phyloP scores from a whole-genome alignment of 2,329 filamentous ascomycete genomes.

The Blastomyces silverae region DNA sequence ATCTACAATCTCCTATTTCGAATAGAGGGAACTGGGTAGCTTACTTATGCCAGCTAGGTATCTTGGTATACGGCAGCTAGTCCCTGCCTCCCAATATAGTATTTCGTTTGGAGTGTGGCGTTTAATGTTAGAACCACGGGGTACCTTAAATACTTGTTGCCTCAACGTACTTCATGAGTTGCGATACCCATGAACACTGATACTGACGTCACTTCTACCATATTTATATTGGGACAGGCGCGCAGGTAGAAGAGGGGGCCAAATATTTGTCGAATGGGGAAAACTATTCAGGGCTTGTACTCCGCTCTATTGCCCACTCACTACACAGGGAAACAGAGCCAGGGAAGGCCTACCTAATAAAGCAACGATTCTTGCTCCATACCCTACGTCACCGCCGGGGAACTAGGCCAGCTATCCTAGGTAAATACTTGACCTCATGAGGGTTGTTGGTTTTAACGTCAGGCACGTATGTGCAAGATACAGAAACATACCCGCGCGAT shows the following conservation, averaged over 20 bases:
- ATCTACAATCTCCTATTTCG: slow-evolving; percentile 1
- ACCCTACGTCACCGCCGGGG: slow-evolving; percentile 1
- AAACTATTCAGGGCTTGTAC: not conserved
- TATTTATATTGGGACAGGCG: not conserved
- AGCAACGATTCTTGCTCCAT: not conserved
- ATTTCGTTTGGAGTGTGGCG: not conserved
- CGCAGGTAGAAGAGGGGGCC: not conserved
- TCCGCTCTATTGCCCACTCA: not conserved
- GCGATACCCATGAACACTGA: not conserved
- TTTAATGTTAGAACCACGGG: not conserved
- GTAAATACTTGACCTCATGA: slow-evolving; percentile 4
- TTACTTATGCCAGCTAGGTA: not conserved
- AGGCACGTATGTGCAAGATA: not conserved
- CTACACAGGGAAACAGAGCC: not conserved
- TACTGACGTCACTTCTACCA: not conserved
- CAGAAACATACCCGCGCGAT: not conserved
- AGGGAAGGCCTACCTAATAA: not conserved
- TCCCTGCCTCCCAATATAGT: not conserved
- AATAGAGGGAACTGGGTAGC: not conserved
- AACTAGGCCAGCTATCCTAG: not conserved
- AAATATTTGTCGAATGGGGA: not conserved
- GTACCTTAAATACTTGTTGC: not conserved
- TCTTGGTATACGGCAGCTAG: not conserved
- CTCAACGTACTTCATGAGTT: not conserved
- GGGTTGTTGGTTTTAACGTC: not conserved